phyloP scores from a whole-genome alignment of 306 rosid species.

The Citrullus colocynthis region DNA sequence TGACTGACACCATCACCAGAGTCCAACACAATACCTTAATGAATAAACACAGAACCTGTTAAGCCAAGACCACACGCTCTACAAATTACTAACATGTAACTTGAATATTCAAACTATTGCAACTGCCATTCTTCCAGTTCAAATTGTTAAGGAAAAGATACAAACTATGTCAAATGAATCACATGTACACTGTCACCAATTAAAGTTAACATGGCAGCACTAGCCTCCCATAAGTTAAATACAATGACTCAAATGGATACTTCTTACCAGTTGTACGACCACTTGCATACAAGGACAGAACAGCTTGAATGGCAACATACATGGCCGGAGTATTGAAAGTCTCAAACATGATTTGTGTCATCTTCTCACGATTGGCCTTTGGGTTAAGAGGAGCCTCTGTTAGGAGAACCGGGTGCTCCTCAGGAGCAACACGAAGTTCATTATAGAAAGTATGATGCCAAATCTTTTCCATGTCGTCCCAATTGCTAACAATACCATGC shows the following conservation, averaged over 20 bases:
- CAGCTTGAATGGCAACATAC: conserved; percentile 99
- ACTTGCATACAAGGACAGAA: conserved; percentile 93
- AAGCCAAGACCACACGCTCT: not conserved
- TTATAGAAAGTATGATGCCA: conserved; percentile 99
- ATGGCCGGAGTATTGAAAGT: conserved; percentile 95
- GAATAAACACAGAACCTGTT: conserved; percentile 9
- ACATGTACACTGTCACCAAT: not conserved
- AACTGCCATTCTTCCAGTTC: not conserved
- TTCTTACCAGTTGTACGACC: conserved; percentile 98
- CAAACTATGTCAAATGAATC: not conserved
- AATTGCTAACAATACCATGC: conserved; percentile 96
- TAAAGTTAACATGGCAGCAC: not conserved
- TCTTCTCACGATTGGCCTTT: conserved; percentile 95
- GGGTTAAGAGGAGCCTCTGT: conserved; percentile 99
- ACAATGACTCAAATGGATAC: not conserved
- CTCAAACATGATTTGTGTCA: conserved; percentile 99
- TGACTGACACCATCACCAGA: conserved; percentile 99
- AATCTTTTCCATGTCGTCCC: conserved; percentile 99
- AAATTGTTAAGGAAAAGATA: not conserved
- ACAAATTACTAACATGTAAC: not conserved
- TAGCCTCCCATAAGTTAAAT: not conserved
- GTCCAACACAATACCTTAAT: conserved; percentile 90
- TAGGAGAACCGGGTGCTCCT: conserved; percentile 94
- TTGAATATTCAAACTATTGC: not conserved
- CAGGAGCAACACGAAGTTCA: conserved; percentile 99